Evolutionary conservation across 2,329 filamentous ascomycete species (phyloP).

Genomic region (Didymosphaeria variabile): DNA sequence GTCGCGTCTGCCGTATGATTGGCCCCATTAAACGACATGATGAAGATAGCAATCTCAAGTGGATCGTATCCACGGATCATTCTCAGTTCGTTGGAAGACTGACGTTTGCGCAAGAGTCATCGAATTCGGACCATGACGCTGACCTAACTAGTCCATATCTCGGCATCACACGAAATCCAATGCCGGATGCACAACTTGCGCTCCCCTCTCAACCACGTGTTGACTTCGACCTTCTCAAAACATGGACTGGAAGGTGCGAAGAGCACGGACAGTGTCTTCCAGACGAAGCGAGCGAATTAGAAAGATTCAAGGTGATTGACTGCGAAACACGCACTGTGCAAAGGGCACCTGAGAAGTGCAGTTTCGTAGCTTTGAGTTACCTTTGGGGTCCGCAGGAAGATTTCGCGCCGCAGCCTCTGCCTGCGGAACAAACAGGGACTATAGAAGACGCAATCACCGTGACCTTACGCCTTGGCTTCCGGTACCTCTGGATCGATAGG

Average conservation of each 20-base stretch:
- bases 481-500: conserved; percentile 11
- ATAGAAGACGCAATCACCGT: conserved; percentile 6
- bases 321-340: conserved; percentile 1
- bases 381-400: conserved; percentile 1
- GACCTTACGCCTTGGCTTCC: conserved; percentile 3
- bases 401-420: background rate
- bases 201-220: background rate
- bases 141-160: background rate
- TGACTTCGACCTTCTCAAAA: background rate
- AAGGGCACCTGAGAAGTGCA: background rate
- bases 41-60: background rate
- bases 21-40: conserved; percentile 1
- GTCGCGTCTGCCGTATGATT: conserved; percentile 2
- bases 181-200: background rate
- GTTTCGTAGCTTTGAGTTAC: conserved; percentile 6
- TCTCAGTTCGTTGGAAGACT: background rate
- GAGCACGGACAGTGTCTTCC: background rate
- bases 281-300: background rate
- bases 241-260: background rate
- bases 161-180: background rate
- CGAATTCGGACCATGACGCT: background rate
- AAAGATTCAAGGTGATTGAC: conserved; percentile 7
- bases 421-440: conserved; percentile 11
- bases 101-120: background rate
- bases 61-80: background rate